These are phyloP conservation scores for Micractinium conductrix DNA, from an alignment of 139 green algal genomes.

Conservation along the genomic window DNA sequence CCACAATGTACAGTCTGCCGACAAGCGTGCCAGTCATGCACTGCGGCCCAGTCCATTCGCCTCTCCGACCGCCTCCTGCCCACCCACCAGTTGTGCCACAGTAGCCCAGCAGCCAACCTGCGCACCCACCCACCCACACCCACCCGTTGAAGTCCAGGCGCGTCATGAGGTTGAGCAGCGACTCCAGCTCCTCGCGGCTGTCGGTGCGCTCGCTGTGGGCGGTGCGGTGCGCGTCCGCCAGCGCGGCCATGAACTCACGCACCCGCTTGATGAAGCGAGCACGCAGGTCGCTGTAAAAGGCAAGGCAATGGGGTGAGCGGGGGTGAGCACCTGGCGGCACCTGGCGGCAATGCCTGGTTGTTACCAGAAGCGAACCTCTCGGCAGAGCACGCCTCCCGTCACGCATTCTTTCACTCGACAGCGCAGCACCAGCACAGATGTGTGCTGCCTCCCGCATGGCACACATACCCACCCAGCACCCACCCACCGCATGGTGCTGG, in stretches of 20 bases:
- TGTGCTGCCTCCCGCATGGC: too few relatives aligned
- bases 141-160: constrained; percentile 63
- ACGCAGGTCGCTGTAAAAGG: constrained; percentile 29
- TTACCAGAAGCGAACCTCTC: too few relatives aligned
- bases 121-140: background rate
- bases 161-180: constrained; percentile 54
- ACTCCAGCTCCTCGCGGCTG: constrained; percentile 61
- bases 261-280: constrained; percentile 10
- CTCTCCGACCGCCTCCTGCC: background rate
- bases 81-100: background rate
- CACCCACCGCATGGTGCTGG: constrained; percentile 17
- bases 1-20: too few relatives aligned
- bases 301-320: too few relatives aligned
- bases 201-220: constrained; percentile 42
- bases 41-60: too few relatives aligned
- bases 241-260: constrained; percentile 38
- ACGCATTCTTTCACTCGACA: too few relatives aligned
- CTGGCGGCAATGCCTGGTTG: too few relatives aligned
- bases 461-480: background rate
- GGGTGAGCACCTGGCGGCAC: too few relatives aligned
- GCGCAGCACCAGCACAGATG: too few relatives aligned
- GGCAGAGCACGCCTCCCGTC: too few relatives aligned
- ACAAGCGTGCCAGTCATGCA: too few relatives aligned
- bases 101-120: too few relatives aligned
- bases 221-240: constrained; percentile 48